These are phyloP conservation scores for Quambalaria eucalypti DNA, from an alignment of 1,284 basidiomycete species.

Conservation along the genomic window DNA sequence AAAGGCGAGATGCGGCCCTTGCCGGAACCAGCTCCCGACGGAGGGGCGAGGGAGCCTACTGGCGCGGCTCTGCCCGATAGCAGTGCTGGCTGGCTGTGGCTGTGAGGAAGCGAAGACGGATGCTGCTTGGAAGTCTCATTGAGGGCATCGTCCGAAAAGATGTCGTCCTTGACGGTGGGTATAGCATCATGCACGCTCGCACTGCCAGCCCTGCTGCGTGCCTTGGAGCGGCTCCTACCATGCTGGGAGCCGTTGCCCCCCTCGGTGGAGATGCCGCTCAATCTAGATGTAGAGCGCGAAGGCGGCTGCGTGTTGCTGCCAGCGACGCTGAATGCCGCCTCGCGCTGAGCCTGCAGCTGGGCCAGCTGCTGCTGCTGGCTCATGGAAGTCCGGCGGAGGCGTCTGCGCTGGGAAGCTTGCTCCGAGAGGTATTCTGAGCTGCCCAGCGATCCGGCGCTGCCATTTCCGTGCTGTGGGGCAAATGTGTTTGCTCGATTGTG, in stretches of 20 bases:
- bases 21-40: not conserved
- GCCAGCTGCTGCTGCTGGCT: slow-evolving; percentile 28
- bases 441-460: no score
- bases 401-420: no score
- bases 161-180: slow-evolving; percentile 30
- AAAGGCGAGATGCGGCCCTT: not conserved
- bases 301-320: not conserved
- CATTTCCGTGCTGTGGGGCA: no score
- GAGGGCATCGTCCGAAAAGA: slow-evolving; percentile 16
- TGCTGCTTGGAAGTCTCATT: no score
- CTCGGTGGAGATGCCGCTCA: slow-evolving; percentile 18
- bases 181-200: slow-evolving; percentile 32
- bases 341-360: slow-evolving; percentile 4
- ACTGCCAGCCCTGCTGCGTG: slow-evolving; percentile 22
- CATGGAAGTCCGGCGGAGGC: slow-evolving; percentile 25
- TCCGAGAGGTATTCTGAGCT: no score
- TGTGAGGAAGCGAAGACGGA: no score
- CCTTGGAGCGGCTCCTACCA: slow-evolving; percentile 8
- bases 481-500: no score
- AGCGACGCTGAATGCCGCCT: no score
- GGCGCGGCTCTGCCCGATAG: not conserved
- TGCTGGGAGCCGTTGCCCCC: slow-evolving; percentile 1
- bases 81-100: not conserved
- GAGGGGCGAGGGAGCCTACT: not conserved
- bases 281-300: slow-evolving; percentile 20